A percentile compares a stretch with the other conserved stretches of the same genome.
These are phyloP conservation scores for Leccinum disarticulatum DNA, from an alignment of 768 basidiomycete species.

Conservation along the genomic window DNA sequence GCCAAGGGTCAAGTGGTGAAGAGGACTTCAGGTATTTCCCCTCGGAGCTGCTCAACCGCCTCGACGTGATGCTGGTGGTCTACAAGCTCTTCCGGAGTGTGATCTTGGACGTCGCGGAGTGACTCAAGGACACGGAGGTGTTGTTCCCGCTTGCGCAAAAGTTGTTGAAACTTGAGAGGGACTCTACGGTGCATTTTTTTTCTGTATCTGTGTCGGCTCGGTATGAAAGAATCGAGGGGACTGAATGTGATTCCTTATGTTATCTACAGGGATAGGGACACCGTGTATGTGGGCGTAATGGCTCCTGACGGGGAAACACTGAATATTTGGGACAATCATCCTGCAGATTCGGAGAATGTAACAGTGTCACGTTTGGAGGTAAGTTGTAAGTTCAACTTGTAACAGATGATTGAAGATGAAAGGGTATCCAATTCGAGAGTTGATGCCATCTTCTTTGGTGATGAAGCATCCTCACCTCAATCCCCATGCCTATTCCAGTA, in stretches of 20 bases:
- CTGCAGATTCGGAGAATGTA: neutral
- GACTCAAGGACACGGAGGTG: conserved; percentile 69
- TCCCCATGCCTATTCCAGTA: too few relatives aligned
- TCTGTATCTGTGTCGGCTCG: neutral
- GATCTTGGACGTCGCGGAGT: conserved; percentile 69
- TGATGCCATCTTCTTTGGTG: too few relatives aligned
- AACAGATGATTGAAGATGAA: neutral
- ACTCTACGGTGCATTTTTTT: conserved; percentile 59
- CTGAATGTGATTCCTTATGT: neutral
- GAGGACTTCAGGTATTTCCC: conserved; percentile 78
- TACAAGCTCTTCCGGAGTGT: conserved; percentile 79
- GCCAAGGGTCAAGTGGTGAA: conserved; percentile 67
- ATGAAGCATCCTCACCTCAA: too few relatives aligned
- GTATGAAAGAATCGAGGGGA: neutral
- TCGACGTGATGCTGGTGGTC: conserved; percentile 87
- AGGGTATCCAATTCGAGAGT: neutral
- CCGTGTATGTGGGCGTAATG: neutral
- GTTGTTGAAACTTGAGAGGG: conserved; percentile 56
- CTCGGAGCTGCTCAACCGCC: conserved; percentile 86
- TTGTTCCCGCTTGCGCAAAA: conserved; percentile 82
- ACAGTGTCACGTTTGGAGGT: neutral
- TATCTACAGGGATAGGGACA: neutral
- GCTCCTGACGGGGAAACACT: neutral
- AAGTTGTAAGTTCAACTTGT: too few relatives aligned
- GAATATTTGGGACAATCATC: neutral